Percentiles rank a stretch among this genome's conserved stretches.
Conservation (phyloP, 176 grass and related monocot species). For the Musa schizocarpa region DNA sequence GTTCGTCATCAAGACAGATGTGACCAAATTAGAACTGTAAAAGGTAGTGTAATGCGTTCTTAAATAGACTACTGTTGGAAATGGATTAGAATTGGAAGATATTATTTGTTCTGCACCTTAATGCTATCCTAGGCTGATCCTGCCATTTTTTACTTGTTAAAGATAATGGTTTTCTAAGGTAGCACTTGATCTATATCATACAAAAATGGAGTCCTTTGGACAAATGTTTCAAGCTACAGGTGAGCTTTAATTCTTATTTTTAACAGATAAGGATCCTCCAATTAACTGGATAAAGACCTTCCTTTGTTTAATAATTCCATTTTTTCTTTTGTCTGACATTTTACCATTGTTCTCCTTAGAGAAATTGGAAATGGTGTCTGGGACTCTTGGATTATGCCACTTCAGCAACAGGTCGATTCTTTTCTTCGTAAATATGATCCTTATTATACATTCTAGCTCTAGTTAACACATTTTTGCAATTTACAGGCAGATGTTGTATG, state of each 20-base stretch:
- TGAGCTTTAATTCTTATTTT: neutral
- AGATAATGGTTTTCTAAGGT: neutral
- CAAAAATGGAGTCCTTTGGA: neutral
- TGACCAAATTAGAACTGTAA: neutral
- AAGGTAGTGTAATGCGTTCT: neutral
- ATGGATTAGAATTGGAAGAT: neutral
- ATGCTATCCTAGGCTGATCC: neutral
- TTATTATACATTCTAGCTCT: slow-evolving; percentile 12
- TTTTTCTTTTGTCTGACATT: neutral
- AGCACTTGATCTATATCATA: no score
- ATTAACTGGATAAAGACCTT: no score
- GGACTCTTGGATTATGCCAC: slow-evolving; percentile 2
- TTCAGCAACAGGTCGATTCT: neutral
- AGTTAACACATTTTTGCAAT: neutral
- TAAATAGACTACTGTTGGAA: neutral
- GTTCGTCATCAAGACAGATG: neutral
- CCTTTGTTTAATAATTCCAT: neutral
- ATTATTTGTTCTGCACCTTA: neutral
- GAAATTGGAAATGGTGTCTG: slow-evolving; percentile 1
- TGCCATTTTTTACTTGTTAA: neutral
- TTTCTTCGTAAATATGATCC: neutral
- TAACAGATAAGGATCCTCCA: no score
- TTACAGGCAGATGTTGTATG: slow-evolving; percentile 60
- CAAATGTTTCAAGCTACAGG: neutral
- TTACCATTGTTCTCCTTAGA: neutral